These are phyloP conservation scores for Colletotrichum trifolii DNA, from an alignment of 2,329 filamentous ascomycete genomes.

Conservation along the genomic window DNA sequence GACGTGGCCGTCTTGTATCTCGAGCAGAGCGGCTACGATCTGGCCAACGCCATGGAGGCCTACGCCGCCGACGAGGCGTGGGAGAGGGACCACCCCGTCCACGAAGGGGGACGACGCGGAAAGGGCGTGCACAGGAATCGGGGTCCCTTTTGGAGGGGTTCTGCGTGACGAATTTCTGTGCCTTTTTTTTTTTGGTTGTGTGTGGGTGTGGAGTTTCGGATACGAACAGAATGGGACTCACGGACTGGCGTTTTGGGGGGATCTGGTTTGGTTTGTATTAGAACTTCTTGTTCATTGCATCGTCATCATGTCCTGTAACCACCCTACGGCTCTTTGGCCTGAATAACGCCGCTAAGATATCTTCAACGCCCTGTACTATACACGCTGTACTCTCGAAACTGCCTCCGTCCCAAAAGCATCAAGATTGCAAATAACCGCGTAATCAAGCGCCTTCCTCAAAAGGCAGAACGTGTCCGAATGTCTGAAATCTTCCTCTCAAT, in stretches of 20 bases:
- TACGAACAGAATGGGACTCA: neutral
- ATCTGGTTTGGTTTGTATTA: constrained; percentile 28
- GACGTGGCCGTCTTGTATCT: constrained; percentile 81
- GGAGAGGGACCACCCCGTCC: constrained; percentile 75
- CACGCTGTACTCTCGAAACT: constrained; percentile 4
- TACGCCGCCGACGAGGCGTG: constrained; percentile 80
- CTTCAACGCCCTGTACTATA: constrained; percentile 31
- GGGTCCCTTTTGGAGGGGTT: constrained; percentile 47
- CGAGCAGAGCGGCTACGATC: constrained; percentile 74
- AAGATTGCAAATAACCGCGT: constrained; percentile 3
- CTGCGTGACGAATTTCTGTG: constrained; percentile 1
- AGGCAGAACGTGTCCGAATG: constrained; percentile 68
- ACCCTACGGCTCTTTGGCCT: constrained; percentile 31
- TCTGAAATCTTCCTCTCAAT: constrained; percentile 95
- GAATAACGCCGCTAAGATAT: constrained; percentile 33
- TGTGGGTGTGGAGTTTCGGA: neutral
- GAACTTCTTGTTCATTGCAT: constrained; percentile 36
- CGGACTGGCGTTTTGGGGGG: constrained; percentile 12
- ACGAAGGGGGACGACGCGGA: constrained; percentile 48
- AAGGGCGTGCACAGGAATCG: constrained; percentile 39
- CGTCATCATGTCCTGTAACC: constrained; percentile 36
- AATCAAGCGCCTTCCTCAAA: constrained; percentile 49
- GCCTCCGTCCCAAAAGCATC: neutral
- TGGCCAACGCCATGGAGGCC: constrained; percentile 71
- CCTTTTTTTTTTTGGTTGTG: no score